Conservation (phyloP, 1,284 basidiomycete species). For the Sporisorium iseilematis-ciliati region DNA sequence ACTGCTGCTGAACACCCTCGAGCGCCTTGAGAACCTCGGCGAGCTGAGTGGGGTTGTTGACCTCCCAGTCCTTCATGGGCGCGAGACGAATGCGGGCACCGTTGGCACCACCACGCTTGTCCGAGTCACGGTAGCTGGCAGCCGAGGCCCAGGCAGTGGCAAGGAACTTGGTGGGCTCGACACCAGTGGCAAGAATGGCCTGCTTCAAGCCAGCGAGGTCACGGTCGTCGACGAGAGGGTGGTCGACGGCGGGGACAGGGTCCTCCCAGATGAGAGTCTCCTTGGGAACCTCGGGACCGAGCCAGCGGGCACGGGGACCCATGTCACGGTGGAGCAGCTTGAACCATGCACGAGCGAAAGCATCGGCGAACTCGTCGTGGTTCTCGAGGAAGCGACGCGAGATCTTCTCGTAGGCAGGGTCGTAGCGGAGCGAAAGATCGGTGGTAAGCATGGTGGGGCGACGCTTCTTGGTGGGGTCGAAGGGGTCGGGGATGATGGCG, state of each 20-base stretch:
- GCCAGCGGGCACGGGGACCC: conserved; percentile 42
- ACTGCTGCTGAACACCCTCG: conserved; percentile 46
- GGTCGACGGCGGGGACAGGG: conserved; percentile 28
- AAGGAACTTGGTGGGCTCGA: conserved; percentile 46
- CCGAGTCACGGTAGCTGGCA: conserved; percentile 37
- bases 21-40: conserved; percentile 41
- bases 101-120: conserved; percentile 51
- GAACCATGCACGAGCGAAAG: conserved; percentile 47
- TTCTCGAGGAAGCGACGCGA: conserved; percentile 42
- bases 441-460: conserved; percentile 50
- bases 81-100: conserved; percentile 44
- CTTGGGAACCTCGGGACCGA: conserved; percentile 48
- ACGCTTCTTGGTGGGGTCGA: conserved; percentile 45
- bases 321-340: conserved; percentile 54
- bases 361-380: conserved; percentile 39
- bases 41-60: conserved; percentile 44
- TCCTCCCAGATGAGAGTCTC: conserved; percentile 46
- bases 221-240: conserved; percentile 42
- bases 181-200: conserved; percentile 38
- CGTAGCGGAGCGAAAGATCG: conserved; percentile 40
- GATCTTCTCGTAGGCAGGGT: conserved; percentile 48
- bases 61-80: conserved; percentile 49
- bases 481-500: conserved; percentile 48
- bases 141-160: conserved; percentile 41
- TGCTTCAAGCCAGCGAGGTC: conserved; percentile 46